Evolutionary conservation across 306 rosid species (phyloP).

Genomic region (Vicia villosa): DNA sequence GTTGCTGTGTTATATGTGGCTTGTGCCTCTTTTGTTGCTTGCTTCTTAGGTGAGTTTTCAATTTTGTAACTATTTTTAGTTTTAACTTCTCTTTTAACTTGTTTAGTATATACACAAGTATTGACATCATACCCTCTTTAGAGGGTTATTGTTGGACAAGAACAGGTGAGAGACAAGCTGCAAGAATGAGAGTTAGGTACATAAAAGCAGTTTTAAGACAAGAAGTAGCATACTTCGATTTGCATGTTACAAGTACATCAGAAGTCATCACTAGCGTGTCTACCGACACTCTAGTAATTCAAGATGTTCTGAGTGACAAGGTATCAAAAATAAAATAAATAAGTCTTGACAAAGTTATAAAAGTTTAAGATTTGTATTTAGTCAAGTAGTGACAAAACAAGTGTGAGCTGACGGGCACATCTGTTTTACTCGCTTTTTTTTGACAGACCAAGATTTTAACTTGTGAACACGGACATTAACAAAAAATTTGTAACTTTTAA

Average conservation of each 20-base stretch:
- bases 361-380: too few species aligned
- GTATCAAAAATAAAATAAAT: slow-evolving; percentile 29
- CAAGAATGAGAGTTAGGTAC: slow-evolving; percentile 83
- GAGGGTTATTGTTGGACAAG: slow-evolving; percentile 99
- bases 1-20: slow-evolving; percentile 69
- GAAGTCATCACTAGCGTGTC: slow-evolving; percentile 88
- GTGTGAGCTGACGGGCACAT: too few species aligned
- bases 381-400: too few species aligned
- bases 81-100: neutral
- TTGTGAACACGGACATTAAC: too few species aligned
- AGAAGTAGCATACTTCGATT: slow-evolving; percentile 92
- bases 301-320: slow-evolving; percentile 87
- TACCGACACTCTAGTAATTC: slow-evolving; percentile 77
- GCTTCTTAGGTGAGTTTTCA: slow-evolving; percentile 75
- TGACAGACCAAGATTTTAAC: too few species aligned
- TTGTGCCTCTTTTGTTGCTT: slow-evolving; percentile 58
- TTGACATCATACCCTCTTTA: slow-evolving; percentile 10
- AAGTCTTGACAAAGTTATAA: neutral
- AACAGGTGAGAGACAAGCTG: slow-evolving; percentile 88
- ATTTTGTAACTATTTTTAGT: neutral
- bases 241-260: slow-evolving; percentile 85
- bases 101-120: neutral
- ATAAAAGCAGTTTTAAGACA: slow-evolving; percentile 84
- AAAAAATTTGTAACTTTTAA: too few species aligned
- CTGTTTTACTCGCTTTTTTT: too few species aligned